Conservation (phyloP, 2,329 filamentous ascomycete species). For the Penicillium italicum region DNA sequence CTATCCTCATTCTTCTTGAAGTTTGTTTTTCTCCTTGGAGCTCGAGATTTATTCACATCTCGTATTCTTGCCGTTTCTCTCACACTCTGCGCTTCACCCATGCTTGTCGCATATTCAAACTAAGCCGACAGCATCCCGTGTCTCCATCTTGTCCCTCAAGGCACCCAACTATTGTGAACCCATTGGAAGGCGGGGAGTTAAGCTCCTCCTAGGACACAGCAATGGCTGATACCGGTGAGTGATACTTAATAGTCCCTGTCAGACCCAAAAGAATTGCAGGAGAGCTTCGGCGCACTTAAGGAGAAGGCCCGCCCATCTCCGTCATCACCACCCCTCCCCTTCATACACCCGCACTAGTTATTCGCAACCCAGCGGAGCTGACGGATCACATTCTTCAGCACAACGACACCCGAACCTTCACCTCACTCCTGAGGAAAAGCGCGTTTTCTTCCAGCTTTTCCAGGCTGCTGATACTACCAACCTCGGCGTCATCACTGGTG, state of each 20-base stretch:
- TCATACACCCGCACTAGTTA: neutral
- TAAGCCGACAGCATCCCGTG: slow-evolving; percentile 23
- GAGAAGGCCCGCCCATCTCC: slow-evolving; percentile 25
- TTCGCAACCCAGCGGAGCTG: slow-evolving; percentile 22
- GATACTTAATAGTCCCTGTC: neutral
- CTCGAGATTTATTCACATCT: slow-evolving; percentile 2
- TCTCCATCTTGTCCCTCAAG: slow-evolving; percentile 16
- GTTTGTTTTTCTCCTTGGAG: neutral
- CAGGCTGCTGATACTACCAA: slow-evolving; percentile 86
- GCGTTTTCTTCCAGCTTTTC: slow-evolving; percentile 89
- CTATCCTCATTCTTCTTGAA: slow-evolving; percentile 14
- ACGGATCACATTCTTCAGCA: slow-evolving; percentile 22
- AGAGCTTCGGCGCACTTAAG: slow-evolving; percentile 22
- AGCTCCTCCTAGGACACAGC: slow-evolving; percentile 29
- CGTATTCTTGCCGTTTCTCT: neutral
- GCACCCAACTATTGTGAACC: slow-evolving; percentile 21
- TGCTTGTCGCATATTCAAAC: slow-evolving; percentile 27
- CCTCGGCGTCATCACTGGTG: slow-evolving; percentile 90
- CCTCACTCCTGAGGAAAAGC: slow-evolving; percentile 86
- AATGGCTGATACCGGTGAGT: slow-evolving; percentile 37
- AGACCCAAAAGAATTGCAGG: neutral
- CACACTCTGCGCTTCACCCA: slow-evolving; percentile 25
- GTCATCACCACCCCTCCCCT: slow-evolving; percentile 10
- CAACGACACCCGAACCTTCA: slow-evolving; percentile 66
- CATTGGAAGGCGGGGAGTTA: slow-evolving; percentile 25